Base-by-base conservation (phyloP, 2,329 filamentous ascomycete species). In the Nothophaeocryptopus gaeumannii region DNA sequence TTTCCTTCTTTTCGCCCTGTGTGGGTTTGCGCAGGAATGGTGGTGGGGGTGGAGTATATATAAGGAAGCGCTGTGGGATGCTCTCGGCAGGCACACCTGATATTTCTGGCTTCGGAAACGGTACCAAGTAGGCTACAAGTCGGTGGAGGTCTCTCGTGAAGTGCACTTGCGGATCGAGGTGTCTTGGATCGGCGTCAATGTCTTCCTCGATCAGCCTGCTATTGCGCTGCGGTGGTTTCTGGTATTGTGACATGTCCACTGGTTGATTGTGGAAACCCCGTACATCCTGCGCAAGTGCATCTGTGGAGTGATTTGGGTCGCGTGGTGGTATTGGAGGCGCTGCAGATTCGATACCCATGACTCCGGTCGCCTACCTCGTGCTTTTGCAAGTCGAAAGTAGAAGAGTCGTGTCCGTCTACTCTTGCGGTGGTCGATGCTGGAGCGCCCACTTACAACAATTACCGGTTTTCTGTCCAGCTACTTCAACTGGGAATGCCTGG, bases 1-100 rank as follows among this genome's bases (percentile, higher is more conserved):
- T 64, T 56, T 75, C 73, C 50, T 73, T 74, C 38, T 40, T 52
- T 11, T 71, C 67, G 36, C 72, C 72, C 31, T 70, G 65, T 12
- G 58, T 59, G 0, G 73, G 72, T 45, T 67, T 69, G 10, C 61
- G 59, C 1, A 75, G 60, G 39, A 58, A 53, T 8, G 72, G 73
- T 8, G 72, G 72, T 5, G 70, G 63, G 5, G 72, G 72, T 3
- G 73, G 73, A 0, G 73, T 74, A 57, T 74, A 75, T 51, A 75
- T 67, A 15, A 75, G 59, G 55, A 74, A 75, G 9, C 72, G 68
- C 5, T 64, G 54, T 0, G 72, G 72, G 5, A 74, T 65, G 5
- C 26, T 67, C 64, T 35, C 33, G 14, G 14, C 14, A 8, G 45
- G 45, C 20, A 35, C 38, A 26, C 39, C 42, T 3, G 29, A 39